Percentiles rank a stretch among this genome's conserved stretches.
phyloP scores from a whole-genome alignment of 768 basidiomycete species.

The Lactifluus subvellereus region DNA sequence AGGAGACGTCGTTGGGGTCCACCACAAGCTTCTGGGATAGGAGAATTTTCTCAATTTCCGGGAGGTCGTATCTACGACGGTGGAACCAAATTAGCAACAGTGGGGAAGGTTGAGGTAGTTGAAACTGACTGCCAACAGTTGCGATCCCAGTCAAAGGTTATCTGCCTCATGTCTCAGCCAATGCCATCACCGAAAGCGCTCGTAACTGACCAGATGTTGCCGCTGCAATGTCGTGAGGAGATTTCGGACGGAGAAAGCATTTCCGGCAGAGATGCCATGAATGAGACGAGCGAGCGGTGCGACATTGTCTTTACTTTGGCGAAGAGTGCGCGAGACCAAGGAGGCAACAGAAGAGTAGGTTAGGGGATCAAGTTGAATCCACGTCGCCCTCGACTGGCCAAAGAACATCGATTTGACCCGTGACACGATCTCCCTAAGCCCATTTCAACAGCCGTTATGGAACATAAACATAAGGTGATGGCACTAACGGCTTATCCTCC shows the following conservation, averaged over 20 bases:
- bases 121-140: constrained; percentile 60
- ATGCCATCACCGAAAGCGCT: background rate
- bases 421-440: constrained; percentile 37
- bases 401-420: constrained; percentile 53
- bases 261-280: constrained; percentile 54
- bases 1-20: constrained; percentile 58
- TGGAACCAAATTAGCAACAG: background rate
- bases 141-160: constrained; percentile 56
- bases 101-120: background rate
- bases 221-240: constrained; percentile 58
- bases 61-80: constrained; percentile 46
- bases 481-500: constrained; percentile 44
- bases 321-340: constrained; percentile 59
- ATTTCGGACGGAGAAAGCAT: constrained; percentile 64
- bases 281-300: constrained; percentile 50
- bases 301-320: constrained; percentile 51
- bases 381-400: constrained; percentile 52
- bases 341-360: constrained; percentile 49
- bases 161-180: constrained; percentile 34
- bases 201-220: constrained; percentile 49
- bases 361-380: constrained; percentile 62
- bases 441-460: background rate
- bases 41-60: constrained; percentile 49
- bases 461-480: background rate
- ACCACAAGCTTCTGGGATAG: constrained; percentile 43